Base-by-base conservation (phyloP, 1,284 basidiomycete genomes). In the Ceratobasidium sp. region DNA sequence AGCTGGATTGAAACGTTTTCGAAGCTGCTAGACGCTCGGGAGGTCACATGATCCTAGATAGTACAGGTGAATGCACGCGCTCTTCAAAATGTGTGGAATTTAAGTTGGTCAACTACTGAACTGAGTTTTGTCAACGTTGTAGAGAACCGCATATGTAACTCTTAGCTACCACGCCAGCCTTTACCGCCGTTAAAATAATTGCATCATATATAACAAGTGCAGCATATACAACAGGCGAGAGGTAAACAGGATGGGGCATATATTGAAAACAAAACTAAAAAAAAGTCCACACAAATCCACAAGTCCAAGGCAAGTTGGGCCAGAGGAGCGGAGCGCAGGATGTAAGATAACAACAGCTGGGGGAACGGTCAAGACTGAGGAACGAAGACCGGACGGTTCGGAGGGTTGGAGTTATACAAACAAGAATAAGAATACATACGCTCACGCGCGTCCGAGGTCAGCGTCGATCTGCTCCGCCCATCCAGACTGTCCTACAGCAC, bases 121-220 rank as follows among this genome's bases (percentile, higher is more conserved):
- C 23, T 26, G 9, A 10, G 9, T 23, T 26, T 56, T 10, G 9
- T 10, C 26, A 33, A 33, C 33, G 33, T 33, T 33, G 33, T 33
- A 33, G 33, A 33, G 33, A 33, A 33, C 33, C 12, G n/a, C 26
- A 26, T 28, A 61, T 39, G 39, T 33, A 33, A 33, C 33, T 33
- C 33, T 33, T 33, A 33, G 33, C 33, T 33, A 33, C 33, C 33
- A 33, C 33, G 33, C 33, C 33, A 33, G 33, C 33, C n/a, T 46
- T 2, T 42, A 5, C 42, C 42, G 7, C 61, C 9, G 61, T 40
- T 39, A 44, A 68, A 55, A 76, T 66, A 76, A 76, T 76, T 76
- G 72, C 72, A 56, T 58, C 72, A 76, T 76, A 76, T 64, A 76
- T 76, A 73, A 64, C 44, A 61, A 33, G n/a, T 64, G 72, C 58